Evolutionary conservation across 1,139 yeast genomes (phyloP), one percentile per base, ranked within the genome.

Genomic region (Petasospora rhodanensis): DNA sequence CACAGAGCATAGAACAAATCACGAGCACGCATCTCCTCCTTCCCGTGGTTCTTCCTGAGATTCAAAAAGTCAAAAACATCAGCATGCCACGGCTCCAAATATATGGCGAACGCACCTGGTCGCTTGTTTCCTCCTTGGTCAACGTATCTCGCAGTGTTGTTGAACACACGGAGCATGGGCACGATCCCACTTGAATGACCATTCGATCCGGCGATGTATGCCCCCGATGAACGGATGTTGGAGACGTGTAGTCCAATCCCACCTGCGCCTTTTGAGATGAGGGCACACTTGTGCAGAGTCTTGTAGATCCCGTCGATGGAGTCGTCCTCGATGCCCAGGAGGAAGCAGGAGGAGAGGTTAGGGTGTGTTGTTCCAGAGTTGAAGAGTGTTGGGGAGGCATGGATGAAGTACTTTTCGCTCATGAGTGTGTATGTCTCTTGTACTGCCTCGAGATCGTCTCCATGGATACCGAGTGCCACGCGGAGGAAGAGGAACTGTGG

Each of bases 111-210:
- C 11, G 95, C 95, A 54, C 95, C 95, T 3, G 95, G 95, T 56
- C 95, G 76, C 61, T 86, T 86, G 67, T 85, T 85, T 50, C 95
- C 95, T 56, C 95, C 95, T 66, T 85, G 95, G 53, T 85, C 95
- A 31, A 85, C 95, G 51, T 85, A 85, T 56, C 95, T 74, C 20
- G 95, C 95, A 37, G 95, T 84, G 62, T 84, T 84, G 68, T 85
- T 85, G 68, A 75, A 85, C 18, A 85, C 95, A 52, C 95, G 75
- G 37, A 85, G 72, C 95, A 85, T 85, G 30, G 95, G 95, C 41
- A 85, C 79, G 43, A 85, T 70, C 44, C 95, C 95, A 51, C 80
- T 85, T 18, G 95, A 83, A 22, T 89, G 79, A 51, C 95, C 95
- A 54, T 84, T 85, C 14, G 95, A 81, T 49, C 93, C 89, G 39